Evolutionary conservation across 106 monocot species (phyloP).

Genomic region (Dendrobium officinale): DNA sequence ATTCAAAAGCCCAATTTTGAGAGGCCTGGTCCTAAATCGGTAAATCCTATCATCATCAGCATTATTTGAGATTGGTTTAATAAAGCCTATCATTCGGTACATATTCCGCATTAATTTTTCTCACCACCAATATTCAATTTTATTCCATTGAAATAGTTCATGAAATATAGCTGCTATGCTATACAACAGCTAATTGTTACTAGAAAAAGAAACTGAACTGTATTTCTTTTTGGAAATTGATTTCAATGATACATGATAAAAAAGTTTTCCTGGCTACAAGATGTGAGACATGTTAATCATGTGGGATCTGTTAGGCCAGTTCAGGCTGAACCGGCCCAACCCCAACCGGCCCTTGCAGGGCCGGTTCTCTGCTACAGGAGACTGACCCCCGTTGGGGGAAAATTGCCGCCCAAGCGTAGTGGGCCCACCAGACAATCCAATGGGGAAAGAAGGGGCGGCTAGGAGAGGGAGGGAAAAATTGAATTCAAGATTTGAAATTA

Average conservation of each 20-base stretch:
- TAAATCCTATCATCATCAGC: background rate
- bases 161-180: background rate
- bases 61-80: background rate
- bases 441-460: too few relatives aligned
- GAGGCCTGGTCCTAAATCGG: background rate
- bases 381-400: too few relatives aligned
- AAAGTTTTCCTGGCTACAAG: background rate
- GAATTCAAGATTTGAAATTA: too few relatives aligned
- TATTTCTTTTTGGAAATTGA: background rate
- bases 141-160: background rate
- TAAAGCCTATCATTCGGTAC: background rate
- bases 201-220: background rate
- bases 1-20: background rate
- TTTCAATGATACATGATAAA: background rate
- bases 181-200: background rate
- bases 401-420: too few relatives aligned
- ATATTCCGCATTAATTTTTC: background rate
- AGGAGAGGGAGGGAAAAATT: too few relatives aligned
- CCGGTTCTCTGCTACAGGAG: too few relatives aligned
- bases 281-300: background rate
- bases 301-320: background rate
- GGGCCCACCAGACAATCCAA: too few relatives aligned
- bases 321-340: too few relatives aligned
- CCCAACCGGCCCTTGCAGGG: too few relatives aligned
- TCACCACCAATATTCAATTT: background rate